Conservation (phyloP, 2,329 filamentous ascomycete genomes). For the Xylaria sp. region DNA sequence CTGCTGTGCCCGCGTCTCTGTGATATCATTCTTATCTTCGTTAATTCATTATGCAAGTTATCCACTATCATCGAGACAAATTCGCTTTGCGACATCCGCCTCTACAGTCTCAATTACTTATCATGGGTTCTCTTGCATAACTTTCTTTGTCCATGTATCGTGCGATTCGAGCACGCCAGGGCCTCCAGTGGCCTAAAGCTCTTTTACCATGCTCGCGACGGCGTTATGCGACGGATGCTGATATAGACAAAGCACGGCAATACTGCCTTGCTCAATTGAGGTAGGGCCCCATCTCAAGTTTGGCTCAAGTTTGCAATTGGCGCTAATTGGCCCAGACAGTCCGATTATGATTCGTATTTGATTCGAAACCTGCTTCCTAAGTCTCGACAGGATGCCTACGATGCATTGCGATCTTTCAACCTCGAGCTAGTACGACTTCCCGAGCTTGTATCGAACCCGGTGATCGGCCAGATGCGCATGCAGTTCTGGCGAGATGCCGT, state of each 20-base stretch:
- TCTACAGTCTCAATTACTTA: slow-evolving; percentile 1
- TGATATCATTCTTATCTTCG: slow-evolving; percentile 27
- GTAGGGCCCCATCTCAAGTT: slow-evolving; percentile 40
- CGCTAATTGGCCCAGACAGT: slow-evolving; percentile 60
- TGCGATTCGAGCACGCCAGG: slow-evolving; percentile 24
- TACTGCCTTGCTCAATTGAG: slow-evolving; percentile 59
- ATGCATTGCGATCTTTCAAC: slow-evolving; percentile 90
- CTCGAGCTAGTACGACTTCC: slow-evolving; percentile 88
- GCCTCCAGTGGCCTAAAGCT: slow-evolving; percentile 28
- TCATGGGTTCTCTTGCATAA: slow-evolving; percentile 14
- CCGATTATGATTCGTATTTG: slow-evolving; percentile 86
- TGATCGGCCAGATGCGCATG: slow-evolving; percentile 84
- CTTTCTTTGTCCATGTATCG: slow-evolving; percentile 30
- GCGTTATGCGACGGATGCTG: slow-evolving; percentile 52
- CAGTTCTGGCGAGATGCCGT: slow-evolving; percentile 94
- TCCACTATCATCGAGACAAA: not conserved
- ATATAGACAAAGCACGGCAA: slow-evolving; percentile 54
- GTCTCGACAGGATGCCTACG: slow-evolving; percentile 77
- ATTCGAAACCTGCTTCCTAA: slow-evolving; percentile 82
- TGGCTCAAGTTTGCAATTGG: not conserved
- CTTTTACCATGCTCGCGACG: slow-evolving; percentile 30
- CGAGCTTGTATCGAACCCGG: slow-evolving; percentile 85
- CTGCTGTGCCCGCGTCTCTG: not conserved
- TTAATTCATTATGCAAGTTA: slow-evolving; percentile 1
- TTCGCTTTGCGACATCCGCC: not conserved